Percentiles rank a stretch among this genome's conserved stretches.
These are phyloP conservation scores for Rhizophagus clarus DNA, from an alignment of 192 early-diverging fungal species.

Conservation along the genomic window DNA sequence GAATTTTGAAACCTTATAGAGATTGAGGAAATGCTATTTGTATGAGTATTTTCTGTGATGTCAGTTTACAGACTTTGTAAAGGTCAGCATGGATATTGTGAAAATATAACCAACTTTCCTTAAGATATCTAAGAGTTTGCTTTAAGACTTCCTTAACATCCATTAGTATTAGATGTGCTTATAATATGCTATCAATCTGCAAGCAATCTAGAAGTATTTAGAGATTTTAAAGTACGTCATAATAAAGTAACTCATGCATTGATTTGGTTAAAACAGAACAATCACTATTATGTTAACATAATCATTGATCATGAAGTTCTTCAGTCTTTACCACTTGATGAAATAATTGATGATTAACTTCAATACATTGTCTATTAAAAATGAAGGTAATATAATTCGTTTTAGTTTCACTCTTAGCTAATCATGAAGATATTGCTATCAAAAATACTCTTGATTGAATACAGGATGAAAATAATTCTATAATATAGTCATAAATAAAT, in stretches of 20 bases:
- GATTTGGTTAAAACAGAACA: not conserved
- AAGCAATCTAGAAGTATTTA: not conserved
- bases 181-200: not conserved
- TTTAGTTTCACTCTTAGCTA: not conserved
- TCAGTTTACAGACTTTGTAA: not conserved
- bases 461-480: not conserved
- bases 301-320: constrained; percentile 1
- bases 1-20: too few relatives aligned
- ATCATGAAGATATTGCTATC: not conserved
- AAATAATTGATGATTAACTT: not conserved
- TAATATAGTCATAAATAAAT: too few relatives aligned
- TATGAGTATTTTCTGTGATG: not conserved
- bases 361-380: not conserved
- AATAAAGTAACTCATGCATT: not conserved
- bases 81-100: not conserved
- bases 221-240: not conserved
- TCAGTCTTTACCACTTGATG: too few relatives aligned
- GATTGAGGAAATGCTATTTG: not conserved
- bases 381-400: not conserved
- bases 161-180: not conserved
- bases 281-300: not conserved
- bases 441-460: not conserved
- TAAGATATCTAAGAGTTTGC: not conserved
- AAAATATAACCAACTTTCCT: not conserved
- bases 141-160: not conserved